Conservation (phyloP, 129 eudicot species). For the Artemisia argyi region DNA sequence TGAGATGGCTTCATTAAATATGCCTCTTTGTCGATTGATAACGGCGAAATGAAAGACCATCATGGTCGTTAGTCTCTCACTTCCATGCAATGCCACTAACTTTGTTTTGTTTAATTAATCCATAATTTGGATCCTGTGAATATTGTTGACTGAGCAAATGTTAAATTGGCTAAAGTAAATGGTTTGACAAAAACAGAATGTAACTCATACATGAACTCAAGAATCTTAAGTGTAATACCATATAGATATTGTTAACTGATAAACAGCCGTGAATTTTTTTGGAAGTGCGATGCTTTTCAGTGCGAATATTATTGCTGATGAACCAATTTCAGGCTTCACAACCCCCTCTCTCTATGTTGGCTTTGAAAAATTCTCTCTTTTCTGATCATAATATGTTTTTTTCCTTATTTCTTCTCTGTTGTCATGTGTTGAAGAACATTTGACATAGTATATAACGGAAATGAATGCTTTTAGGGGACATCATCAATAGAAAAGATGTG, state of each 20-base stretch:
- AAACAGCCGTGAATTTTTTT: not conserved
- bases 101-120: not conserved
- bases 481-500: too few species aligned
- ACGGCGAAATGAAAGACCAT: not conserved
- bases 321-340: too few species aligned
- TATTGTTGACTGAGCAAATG: not conserved
- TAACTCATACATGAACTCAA: too few species aligned
- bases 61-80: not conserved
- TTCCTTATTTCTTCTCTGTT: not conserved
- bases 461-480: too few species aligned
- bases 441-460: too few species aligned
- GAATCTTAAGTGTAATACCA: not conserved
- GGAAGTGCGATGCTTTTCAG: not conserved
- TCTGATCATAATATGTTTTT: not conserved
- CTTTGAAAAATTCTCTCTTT: too few species aligned
- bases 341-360: too few species aligned
- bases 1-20: too few species aligned
- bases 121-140: not conserved
- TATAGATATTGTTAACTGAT: not conserved
- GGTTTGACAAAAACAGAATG: not conserved
- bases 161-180: not conserved
- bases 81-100: not conserved
- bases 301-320: not conserved
- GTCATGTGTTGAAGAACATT: constrained; percentile 6
- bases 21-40: not conserved